These are phyloP conservation scores for Cruciata laevipes DNA, from an alignment of 257 asterid species.

Conservation along the genomic window DNA sequence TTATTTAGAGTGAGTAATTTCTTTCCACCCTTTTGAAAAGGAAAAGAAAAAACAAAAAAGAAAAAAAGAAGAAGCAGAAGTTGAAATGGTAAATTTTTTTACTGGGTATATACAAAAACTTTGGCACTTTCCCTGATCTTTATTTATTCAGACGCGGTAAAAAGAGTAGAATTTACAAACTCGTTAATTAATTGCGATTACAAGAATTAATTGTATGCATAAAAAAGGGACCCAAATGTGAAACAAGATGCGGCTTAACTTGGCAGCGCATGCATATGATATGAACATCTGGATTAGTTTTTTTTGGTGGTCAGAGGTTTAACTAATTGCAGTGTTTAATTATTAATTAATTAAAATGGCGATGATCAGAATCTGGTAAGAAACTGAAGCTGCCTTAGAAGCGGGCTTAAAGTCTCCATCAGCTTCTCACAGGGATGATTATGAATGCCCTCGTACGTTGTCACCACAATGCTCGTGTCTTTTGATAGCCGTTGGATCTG, in stretches of 20 bases:
- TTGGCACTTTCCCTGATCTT: no score
- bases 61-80: no score
- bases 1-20: no score
- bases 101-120: no score
- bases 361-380: conserved; percentile 70
- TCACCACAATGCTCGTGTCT: conserved; percentile 71
- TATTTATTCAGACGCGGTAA: no score
- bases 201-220: no score
- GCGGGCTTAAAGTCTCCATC: conserved; percentile 85
- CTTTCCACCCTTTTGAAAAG: no score
- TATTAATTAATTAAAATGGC: no score
- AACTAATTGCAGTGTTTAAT: not conserved
- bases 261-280: not conserved
- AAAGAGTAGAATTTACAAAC: not conserved
- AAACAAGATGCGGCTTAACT: not conserved
- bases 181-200: not conserved
- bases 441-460: conserved; percentile 89
- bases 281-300: not conserved
- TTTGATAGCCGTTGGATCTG: conserved; percentile 84
- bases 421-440: conserved; percentile 90
- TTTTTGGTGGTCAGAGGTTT: not conserved
- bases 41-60: no score
- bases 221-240: no score
- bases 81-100: no score
- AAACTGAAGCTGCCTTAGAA: conserved; percentile 90